phyloP scores from a whole-genome alignment of 148 eudicot species.

The Rhododendron ovatum region DNA sequence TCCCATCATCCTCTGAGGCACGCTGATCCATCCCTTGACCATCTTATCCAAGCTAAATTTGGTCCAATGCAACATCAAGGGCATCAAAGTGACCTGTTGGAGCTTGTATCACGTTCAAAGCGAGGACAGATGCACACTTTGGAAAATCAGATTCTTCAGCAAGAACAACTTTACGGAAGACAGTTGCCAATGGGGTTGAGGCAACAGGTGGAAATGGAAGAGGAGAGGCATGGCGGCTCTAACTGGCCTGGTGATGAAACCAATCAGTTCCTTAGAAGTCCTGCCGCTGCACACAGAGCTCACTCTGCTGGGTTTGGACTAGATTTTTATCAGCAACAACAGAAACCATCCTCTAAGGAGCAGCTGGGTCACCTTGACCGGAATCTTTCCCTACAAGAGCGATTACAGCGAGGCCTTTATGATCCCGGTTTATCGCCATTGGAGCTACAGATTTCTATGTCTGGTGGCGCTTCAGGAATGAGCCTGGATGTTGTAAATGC shows the following conservation, averaged over 20 bases:
- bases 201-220: conserved; percentile 71
- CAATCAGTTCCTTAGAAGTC: conserved; percentile 49
- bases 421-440: conserved; percentile 48
- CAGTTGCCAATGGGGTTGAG: conserved; percentile 68
- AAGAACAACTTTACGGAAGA: conserved; percentile 67
- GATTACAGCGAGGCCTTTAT: conserved; percentile 60
- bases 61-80: conserved; percentile 64
- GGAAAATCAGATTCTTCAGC: conserved; percentile 68
- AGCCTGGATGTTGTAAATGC: conserved; percentile 61
- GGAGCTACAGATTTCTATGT: conserved; percentile 59
- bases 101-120: conserved; percentile 55
- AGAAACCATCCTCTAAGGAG: conserved; percentile 59
- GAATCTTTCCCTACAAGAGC: conserved; percentile 60
- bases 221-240: conserved; percentile 48
- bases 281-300: conserved; percentile 41
- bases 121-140: conserved; percentile 62
- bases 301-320: conserved; percentile 47
- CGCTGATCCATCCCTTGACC: conserved; percentile 64
- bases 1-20: conserved; percentile 58
- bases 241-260: conserved; percentile 63
- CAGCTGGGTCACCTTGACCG: conserved; percentile 62
- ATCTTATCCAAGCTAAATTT: conserved; percentile 62
- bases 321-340: conserved; percentile 77
- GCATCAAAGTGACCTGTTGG: conserved; percentile 58
- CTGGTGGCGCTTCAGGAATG: conserved; percentile 53